Evolutionary conservation across 495 filamentous ascomycete genomes (phyloP).

Genomic region (Xylaria castorea): DNA sequence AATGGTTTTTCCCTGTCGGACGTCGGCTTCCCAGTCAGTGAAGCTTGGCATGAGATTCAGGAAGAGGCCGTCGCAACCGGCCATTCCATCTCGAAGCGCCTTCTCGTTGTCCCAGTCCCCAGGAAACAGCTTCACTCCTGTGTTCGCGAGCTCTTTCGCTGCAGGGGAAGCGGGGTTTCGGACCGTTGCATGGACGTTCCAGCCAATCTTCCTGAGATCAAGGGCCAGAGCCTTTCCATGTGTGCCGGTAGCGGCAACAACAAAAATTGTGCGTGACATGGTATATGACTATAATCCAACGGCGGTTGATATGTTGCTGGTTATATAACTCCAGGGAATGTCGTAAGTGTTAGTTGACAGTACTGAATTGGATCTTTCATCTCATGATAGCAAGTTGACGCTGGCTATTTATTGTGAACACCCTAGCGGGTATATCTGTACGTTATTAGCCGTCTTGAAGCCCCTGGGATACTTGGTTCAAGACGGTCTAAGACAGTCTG

Average conservation of each 20-base stretch:
- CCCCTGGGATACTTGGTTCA: neutral
- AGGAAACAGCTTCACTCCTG: slow-evolving; percentile 49
- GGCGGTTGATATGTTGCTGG: neutral
- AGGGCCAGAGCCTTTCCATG: slow-evolving; percentile 54
- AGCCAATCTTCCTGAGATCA: slow-evolving; percentile 46
- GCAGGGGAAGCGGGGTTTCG: slow-evolving; percentile 45
- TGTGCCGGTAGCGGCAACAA: slow-evolving; percentile 57
- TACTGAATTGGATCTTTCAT: neutral
- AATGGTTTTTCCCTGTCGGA: slow-evolving; percentile 47
- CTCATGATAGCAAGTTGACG: neutral
- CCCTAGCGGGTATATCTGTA: neutral
- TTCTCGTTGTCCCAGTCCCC: slow-evolving; percentile 52
- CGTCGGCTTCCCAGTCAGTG: slow-evolving; percentile 39
- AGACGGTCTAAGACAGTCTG: neutral
- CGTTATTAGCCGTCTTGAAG: neutral
- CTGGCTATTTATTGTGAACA: neutral
- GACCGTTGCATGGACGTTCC: slow-evolving; percentile 50
- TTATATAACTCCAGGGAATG: neutral
- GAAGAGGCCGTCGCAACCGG: slow-evolving; percentile 55
- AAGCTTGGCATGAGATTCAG: slow-evolving; percentile 52
- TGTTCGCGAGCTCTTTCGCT: slow-evolving; percentile 43
- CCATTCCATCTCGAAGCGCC: slow-evolving; percentile 44
- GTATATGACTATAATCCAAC: neutral
- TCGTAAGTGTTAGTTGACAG: neutral
- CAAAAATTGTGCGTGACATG: slow-evolving; percentile 44